A percentile compares a stretch with the other conserved stretches of the same genome.
These are phyloP conservation scores for Penicillium polonicum DNA, from an alignment of 2,329 filamentous ascomycete genomes.

Conservation along the genomic window DNA sequence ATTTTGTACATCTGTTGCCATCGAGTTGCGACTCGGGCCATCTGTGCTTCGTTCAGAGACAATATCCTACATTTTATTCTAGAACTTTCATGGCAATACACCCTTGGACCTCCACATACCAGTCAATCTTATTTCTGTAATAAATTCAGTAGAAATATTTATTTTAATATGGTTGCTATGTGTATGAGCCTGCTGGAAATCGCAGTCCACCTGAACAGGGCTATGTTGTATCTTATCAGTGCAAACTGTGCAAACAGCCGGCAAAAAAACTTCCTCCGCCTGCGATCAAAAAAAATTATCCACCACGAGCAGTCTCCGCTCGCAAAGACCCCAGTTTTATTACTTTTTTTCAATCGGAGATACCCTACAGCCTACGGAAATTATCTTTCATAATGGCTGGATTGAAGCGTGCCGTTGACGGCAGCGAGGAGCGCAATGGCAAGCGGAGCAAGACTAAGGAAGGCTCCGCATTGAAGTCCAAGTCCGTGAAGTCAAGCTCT, in stretches of 20 bases:
- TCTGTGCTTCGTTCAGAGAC: not conserved
- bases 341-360: conserved; percentile 9
- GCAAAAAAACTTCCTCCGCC: conserved; percentile 37
- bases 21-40: conserved; percentile 1
- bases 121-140: not conserved
- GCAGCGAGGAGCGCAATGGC: conserved; percentile 39
- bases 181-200: not conserved
- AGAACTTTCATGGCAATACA: not conserved
- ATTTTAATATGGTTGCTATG: not conserved
- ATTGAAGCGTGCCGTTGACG: conserved; percentile 42
- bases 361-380: conserved; percentile 12
- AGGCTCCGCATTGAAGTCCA: conserved; percentile 28
- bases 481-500: conserved; percentile 25
- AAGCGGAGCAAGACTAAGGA: conserved; percentile 43
- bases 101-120: not conserved
- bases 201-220: not conserved
- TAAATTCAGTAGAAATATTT: not conserved
- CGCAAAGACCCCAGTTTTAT: conserved; percentile 12
- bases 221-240: conserved; percentile 26
- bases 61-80: not conserved
- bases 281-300: conserved; percentile 34
- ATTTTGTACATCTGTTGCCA: conserved; percentile 15
- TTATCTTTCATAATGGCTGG: conserved; percentile 36
- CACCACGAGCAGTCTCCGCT: conserved; percentile 24
- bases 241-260: conserved; percentile 32